Evolutionary conservation across 306 rosid genomes (phyloP), one percentile per base, ranked within the genome.

Genomic region (Vigna radiata): DNA sequence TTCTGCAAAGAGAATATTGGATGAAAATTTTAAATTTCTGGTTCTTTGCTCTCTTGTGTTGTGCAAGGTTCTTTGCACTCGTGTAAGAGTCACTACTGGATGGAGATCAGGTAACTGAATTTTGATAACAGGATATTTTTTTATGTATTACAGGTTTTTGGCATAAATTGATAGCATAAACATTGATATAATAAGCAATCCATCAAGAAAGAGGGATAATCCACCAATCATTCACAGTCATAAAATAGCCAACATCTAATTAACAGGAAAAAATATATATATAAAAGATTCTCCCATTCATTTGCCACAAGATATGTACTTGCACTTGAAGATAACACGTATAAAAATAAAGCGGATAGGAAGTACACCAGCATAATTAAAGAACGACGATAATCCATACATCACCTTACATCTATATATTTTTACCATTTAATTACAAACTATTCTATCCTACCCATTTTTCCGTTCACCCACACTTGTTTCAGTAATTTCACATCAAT

Each of bases 271-370:
- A 50, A 6, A 50, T 18, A 52, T 8, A 53, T 53, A 18, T 7
- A 52, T 52, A 52, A 6, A 39, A 29, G 31, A 29, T 29, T 37
- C 41, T 49, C 1, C 21, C 27, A 44, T 50, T 37, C 66, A 46
- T 14, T 41, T 25, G 48, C n/a, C 31, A 17, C 11, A 55, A 19
- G 71, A 60, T 23, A 61, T 31, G 54, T 68, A 68, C 37, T 18
- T 13, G 21, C 54, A 47, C 27, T 68, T 23, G 47, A 67, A 37
- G n/a, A 63, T 55, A 23, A 31, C 16, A 23, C 59, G 8, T 48
- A 65, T 23, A 63, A 79, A 18, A 68, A 66, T 19, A 39, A 19
- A 75, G 54, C 55, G 68, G 41, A 73, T 50, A 41, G 53, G 68
- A 70, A 58, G 66, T 77, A 54, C 14, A 54, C 19, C 73, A 16